Evolutionary conservation across 148 eudicot species (phyloP).

Genomic region (Polygonum maritimum): DNA sequence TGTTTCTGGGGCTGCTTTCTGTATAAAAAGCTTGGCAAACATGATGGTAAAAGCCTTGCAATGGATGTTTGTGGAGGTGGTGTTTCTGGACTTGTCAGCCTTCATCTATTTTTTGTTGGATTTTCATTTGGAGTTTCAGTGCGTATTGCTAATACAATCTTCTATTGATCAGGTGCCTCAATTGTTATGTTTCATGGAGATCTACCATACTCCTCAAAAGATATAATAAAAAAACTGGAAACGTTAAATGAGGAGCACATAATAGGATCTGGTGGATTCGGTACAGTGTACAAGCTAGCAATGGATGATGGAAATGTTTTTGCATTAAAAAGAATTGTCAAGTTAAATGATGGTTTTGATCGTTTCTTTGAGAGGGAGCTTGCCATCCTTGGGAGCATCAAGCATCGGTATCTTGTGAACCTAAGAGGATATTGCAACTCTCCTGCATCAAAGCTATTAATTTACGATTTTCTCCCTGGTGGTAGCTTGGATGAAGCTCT

Average conservation of each 20-base stretch:
- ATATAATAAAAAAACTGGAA: conserved; percentile 79
- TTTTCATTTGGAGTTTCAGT: neutral
- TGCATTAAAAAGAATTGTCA: conserved; percentile 84
- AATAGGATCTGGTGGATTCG: conserved; percentile 94
- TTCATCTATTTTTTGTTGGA: neutral
- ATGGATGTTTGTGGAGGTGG: conserved; percentile 87
- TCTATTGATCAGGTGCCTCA: conserved; percentile 67
- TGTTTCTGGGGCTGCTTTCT: conserved; percentile 98
- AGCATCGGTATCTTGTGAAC: conserved; percentile 87
- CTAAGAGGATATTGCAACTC: conserved; percentile 98
- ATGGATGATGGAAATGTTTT: conserved; percentile 95
- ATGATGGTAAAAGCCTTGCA: conserved; percentile 63
- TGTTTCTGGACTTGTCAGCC: conserved; percentile 1
- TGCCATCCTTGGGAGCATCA: conserved; percentile 96
- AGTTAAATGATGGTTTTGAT: conserved; percentile 83
- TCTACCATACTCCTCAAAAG: conserved; percentile 90
- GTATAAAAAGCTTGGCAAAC: conserved; percentile 91
- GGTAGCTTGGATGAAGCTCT: conserved; percentile 98
- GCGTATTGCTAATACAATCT: conserved; percentile 2
- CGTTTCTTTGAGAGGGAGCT: conserved; percentile 97
- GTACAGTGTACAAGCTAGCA: conserved; percentile 86
- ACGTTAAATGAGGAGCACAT: conserved; percentile 78
- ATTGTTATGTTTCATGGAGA: conserved; percentile 99
- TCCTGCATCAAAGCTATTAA: conserved; percentile 73
- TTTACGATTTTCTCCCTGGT: conserved; percentile 85